Evolutionary conservation across 2,329 filamentous ascomycete genomes (phyloP), one percentile per base, ranked within the genome.

Genomic region (Ceratocystis papillata): DNA sequence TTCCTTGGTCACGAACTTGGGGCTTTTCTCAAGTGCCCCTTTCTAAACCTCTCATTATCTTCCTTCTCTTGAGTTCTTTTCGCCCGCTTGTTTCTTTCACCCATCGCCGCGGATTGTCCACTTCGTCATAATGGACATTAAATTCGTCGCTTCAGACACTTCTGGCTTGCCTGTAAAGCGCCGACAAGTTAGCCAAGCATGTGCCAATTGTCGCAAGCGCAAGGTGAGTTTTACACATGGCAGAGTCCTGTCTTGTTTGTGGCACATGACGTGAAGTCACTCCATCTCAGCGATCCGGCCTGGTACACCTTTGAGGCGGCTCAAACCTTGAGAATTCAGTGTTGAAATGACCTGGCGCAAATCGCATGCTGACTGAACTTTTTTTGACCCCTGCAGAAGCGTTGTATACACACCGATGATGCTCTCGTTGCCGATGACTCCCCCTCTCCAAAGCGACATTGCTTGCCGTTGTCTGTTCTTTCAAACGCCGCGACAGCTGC

Each of bases 161-260:
- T 53, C 60, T 60, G 82, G 81, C 20, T 73, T 84, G 67, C 82
- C 82, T 3, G 75, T 82, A 65, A 86, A 86, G 74, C 76, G 83
- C 63, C 82, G 82, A 69, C 83, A 85, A 71, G 81, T 83, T 25
- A 78, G 79, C 67, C 81, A 84, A 37, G 83, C 83, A 3, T 86
- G 83, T 69, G 75, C 77, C 0, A 73, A 75, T 1, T 86, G 83
- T 69, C 79, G 83, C 3, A 79, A 78, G 62, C 79, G 79, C 68
- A 84, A 84, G 76, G 80, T 81, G 63, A 60, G 72, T 63, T 37
- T 48, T 62, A 30, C 37, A 44, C 63, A 10, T 17, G 59, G 25
- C 44, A 37, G 25, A 41, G 33, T 55, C 63, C 37, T 44, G 20
- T 37, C 33, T 37, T 37, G 33, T 37, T 37, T 37, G 33, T 37